phyloP scores from a whole-genome alignment of 768 basidiomycete species.

The Lactarius indigo region DNA sequence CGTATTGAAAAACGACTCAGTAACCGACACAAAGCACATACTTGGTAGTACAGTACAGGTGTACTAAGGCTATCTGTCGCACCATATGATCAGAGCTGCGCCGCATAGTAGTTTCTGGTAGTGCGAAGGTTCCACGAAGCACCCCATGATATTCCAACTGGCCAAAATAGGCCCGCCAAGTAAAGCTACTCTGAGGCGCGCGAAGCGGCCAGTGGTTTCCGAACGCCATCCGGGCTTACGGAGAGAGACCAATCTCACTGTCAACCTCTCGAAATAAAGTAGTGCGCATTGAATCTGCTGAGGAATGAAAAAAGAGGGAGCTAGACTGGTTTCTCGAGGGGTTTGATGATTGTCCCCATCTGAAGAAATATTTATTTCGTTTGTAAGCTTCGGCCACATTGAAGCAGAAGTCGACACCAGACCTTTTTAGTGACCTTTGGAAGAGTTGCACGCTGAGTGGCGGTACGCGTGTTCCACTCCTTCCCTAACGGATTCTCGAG shows the following conservation, averaged over 20 bases:
- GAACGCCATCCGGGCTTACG: neutral
- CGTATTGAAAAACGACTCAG: neutral
- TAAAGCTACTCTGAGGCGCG: no score
- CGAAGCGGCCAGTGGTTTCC: neutral
- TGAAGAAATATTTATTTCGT: conserved; percentile 28
- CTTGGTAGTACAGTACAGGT: neutral
- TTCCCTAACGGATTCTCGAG: conserved; percentile 78
- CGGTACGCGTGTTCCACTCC: conserved; percentile 92
- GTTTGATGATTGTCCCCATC: conserved; percentile 71
- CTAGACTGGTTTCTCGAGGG: conserved; percentile 53
- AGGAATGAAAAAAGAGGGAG: neutral
- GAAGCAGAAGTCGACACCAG: conserved; percentile 19
- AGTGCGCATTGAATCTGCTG: neutral
- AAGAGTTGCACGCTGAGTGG: conserved; percentile 78
- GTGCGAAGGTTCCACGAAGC: neutral
- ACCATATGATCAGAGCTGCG: neutral
- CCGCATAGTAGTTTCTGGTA: neutral
- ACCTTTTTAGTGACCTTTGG: conserved; percentile 89
- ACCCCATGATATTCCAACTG: neutral
- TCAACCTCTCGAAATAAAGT: neutral
- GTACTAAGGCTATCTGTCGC: neutral
- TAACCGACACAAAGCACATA: neutral
- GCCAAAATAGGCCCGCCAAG: neutral
- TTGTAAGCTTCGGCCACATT: neutral
- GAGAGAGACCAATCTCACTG: neutral